Base-by-base conservation (phyloP, 306 rosid species). In the Biancaea sappan region DNA sequence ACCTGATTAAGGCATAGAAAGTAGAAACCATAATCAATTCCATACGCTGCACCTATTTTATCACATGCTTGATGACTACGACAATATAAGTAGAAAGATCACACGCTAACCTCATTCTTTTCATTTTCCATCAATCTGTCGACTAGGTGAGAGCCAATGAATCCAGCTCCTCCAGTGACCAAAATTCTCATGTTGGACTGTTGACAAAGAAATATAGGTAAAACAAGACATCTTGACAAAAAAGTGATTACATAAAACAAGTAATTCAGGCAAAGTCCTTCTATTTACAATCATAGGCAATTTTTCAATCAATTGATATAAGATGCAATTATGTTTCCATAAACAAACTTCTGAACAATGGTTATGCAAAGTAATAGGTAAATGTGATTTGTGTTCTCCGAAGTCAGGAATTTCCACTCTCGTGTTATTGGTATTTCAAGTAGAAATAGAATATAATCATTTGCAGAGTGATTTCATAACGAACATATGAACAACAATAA, bases 81-180 rank as follows among this genome's bases (percentile, higher is more conserved):
- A 40, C 37, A 73, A 73, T 63, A 37, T 34, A 77, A 28, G 71
- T n/a, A 22, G 69, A 48, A 41, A 66, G 54, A 69, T 48, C 51
- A 74, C 5, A 4, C 19, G 62, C 87, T 71, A 9, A 91, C 98
- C 96, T 94, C 98, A 68, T 91, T 91, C 74, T 91, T 94, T 74
- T 94, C 96, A 82, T 88, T 88, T 89, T 91, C 94, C 97, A 94
- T 94, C 89, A 94, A 81, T 79, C 86, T 91, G 80, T 94, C 98
- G 0, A 94, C 97, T 19, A 94, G 92, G 86, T 94, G 98, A 79
- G 98, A 94, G 37, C 98, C 98, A 31, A 94, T 94, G 86, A 94
- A 94, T 70, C 98, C 98, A 82, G 98, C 98, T 84, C 98, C 97
- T 85, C 98, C 98, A 19, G 96, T 91, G 50, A 94, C 78, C 88